Conservation (phyloP, 192 early-diverging fungal species). For the Phlyctochytrium bullatum region DNA sequence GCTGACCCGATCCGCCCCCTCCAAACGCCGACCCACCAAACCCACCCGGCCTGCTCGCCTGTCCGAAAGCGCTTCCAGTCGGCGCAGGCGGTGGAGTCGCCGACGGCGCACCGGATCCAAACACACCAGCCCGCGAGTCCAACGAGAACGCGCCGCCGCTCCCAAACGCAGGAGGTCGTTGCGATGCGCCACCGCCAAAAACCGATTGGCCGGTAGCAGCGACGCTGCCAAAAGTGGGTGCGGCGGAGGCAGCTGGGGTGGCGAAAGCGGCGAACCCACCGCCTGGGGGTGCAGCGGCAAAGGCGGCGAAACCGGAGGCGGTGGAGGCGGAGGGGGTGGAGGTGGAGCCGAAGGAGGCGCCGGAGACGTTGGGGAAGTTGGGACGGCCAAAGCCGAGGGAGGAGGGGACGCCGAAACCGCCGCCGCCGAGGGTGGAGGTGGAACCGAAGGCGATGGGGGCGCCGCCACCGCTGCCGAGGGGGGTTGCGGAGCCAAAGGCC, state of each 20-base stretch:
- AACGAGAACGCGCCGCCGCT: background rate
- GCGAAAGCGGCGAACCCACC: background rate
- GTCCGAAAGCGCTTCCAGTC: too few relatives aligned
- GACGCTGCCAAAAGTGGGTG: background rate
- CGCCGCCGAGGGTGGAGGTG: background rate
- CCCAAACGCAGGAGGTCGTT: background rate
- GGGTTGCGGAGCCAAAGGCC: background rate
- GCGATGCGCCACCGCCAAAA: background rate
- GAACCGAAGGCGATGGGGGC: background rate
- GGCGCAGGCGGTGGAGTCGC: too few relatives aligned
- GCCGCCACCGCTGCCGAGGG: background rate
- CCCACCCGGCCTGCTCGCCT: too few relatives aligned
- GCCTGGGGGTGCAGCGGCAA: background rate
- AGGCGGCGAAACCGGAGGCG: background rate
- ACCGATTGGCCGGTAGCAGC: background rate
- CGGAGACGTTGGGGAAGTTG: background rate
- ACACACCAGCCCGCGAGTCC: background rate
- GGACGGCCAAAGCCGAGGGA: background rate
- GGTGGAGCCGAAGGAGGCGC: background rate
- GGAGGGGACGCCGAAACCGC: background rate
- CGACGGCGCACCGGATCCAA: background rate
- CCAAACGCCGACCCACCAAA: too few relatives aligned
- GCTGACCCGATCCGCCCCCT: too few relatives aligned
- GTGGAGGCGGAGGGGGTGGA: background rate
- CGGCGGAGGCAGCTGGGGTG: background rate